Percentiles rank a stretch among this genome's conserved stretches.
Evolutionary conservation across 108 stramenopile species (phyloP).

Genomic region (Discostella pseudostelligera): DNA sequence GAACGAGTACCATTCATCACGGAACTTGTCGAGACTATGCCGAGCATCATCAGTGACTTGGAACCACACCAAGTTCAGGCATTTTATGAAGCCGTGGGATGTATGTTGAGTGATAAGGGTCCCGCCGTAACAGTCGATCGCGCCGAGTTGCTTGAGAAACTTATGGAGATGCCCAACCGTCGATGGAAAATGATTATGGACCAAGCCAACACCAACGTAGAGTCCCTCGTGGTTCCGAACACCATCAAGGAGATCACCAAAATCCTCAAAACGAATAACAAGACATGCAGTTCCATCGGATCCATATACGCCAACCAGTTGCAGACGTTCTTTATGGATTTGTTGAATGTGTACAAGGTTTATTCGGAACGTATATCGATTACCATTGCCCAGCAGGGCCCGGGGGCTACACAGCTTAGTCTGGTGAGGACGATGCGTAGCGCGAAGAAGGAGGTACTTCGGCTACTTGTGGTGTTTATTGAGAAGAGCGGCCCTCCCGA

Average conservation of each 20-base stretch:
- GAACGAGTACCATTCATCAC: slow-evolving; percentile 89
- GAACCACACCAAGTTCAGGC: slow-evolving; percentile 98
- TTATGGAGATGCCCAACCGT: slow-evolving; percentile 94
- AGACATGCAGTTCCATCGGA: slow-evolving; percentile 89
- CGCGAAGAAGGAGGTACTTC: slow-evolving; percentile 95
- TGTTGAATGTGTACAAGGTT: slow-evolving; percentile 98
- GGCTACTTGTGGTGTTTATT: slow-evolving; percentile 91
- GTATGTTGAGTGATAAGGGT: slow-evolving; percentile 92
- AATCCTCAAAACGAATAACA: slow-evolving; percentile 94
- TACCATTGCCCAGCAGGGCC: slow-evolving; percentile 89
- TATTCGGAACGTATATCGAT: slow-evolving; percentile 93
- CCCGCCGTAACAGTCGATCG: slow-evolving; percentile 84
- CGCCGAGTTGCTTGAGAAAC: slow-evolving; percentile 66
- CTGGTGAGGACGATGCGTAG: slow-evolving; percentile 93
- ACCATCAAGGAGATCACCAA: slow-evolving; percentile 94
- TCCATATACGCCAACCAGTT: slow-evolving; percentile 93
- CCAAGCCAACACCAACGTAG: slow-evolving; percentile 72
- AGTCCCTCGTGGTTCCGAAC: slow-evolving; percentile 82
- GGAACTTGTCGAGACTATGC: slow-evolving; percentile 90
- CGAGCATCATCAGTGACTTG: slow-evolving; percentile 91
- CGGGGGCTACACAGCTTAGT: slow-evolving; percentile 84
- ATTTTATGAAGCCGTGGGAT: slow-evolving; percentile 97
- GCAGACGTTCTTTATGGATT: slow-evolving; percentile 91
- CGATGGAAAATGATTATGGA: slow-evolving; percentile 91
- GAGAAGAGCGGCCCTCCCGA: slow-evolving; percentile 94